phyloP scores from a whole-genome alignment of 768 basidiomycete genomes.

The Russula lepida region DNA sequence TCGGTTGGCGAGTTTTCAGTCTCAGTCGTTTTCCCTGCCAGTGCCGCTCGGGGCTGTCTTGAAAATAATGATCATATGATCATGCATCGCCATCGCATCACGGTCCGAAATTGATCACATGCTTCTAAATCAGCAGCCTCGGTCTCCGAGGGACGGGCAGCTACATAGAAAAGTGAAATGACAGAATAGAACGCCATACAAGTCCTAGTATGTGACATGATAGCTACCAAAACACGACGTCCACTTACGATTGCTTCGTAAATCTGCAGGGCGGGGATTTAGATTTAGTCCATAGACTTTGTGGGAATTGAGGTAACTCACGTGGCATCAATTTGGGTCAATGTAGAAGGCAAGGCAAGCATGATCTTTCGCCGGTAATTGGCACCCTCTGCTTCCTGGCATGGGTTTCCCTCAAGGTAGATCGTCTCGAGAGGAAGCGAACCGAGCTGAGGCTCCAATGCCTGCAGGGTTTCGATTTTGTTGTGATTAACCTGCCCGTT shows the following conservation, averaged over 20 bases:
- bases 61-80: no score
- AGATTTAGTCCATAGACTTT: neutral
- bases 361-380: conserved; percentile 86
- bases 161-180: neutral
- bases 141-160: neutral
- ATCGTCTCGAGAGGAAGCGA: conserved; percentile 67
- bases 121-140: neutral
- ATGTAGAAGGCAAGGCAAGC: conserved; percentile 67
- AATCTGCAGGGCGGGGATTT: conserved; percentile 9
- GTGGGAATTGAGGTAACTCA: conserved; percentile 36
- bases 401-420: conserved; percentile 93
- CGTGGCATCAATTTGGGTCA: conserved; percentile 95
- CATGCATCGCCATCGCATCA: no score
- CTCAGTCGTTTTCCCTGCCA: no score
- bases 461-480: conserved; percentile 59
- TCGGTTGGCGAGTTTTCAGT: no score
- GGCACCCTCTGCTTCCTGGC: conserved; percentile 67
- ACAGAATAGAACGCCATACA: conserved; percentile 5
- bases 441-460: conserved; percentile 59
- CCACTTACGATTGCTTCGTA: conserved; percentile 12
- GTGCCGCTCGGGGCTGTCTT: no score
- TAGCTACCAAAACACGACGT: conserved; percentile 5
- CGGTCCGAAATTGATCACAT: no score
- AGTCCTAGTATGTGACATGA: conserved; percentile 2
- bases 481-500: conserved; percentile 77